Evolutionary conservation across 192 early-diverging fungal genomes (phyloP), one percentile per base, ranked within the genome.

Genomic region (Entomortierella beljakovae): DNA sequence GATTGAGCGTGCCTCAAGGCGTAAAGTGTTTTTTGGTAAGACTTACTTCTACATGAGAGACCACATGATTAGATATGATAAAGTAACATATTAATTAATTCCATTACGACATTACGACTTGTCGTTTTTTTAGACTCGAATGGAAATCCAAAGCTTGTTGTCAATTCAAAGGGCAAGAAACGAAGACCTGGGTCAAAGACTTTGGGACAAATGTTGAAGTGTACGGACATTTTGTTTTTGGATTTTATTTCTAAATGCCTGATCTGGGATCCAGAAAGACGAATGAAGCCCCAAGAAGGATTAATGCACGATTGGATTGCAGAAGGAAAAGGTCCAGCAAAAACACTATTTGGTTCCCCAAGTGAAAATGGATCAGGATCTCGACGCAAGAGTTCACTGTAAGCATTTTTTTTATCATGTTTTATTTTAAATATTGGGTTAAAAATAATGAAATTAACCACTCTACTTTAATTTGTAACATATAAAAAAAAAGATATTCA

Each of bases 161-260:
- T 90, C 6, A 97, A 95, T 81, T 90, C 92, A 0, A 97, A 98
- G 86, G 96, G 96, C 77, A 95, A 92, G 84, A 91, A 88, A 62
- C 90, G 96, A 34, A 84, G 91, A 28, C 94, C 94, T 6, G 88
- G 88, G 1, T 88, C 92, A 16, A 92, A 92, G 73, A 90, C 93
- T 25, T 85, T 99, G 68, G 86, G 86, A 6, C 85, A 89, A 34
- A 88, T 90, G 54, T 81, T 96, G 26, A 89, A 89, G 34, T 90
- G 93, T 51, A 82, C 83, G 53, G 97, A 99, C 71, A 80, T 83
- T 57, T 67, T 84, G 23, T 95, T 99, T 64, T 62, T 97, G 16
- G 93, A 98, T 59, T 99, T 99, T 85, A 87, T 99, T 50, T 58
- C 85, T 40, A 83, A 84, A 32, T 94, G 96, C 57, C 80, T 99